Conservation (phyloP, 129 eudicot species). For the Helianthus tuberosus region DNA sequence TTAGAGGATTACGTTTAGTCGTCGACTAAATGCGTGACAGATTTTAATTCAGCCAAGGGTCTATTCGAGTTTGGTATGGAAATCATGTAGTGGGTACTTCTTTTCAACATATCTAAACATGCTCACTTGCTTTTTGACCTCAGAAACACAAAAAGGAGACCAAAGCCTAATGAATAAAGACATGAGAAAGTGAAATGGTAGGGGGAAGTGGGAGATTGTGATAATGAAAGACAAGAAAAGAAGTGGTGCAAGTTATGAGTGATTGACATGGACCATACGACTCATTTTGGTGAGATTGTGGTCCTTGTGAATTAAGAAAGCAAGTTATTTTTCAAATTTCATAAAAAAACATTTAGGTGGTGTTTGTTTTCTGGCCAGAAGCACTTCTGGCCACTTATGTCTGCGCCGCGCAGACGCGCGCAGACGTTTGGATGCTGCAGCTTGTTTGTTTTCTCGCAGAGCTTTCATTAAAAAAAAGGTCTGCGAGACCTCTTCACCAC, state of each 20-base stretch:
- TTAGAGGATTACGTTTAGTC: background rate
- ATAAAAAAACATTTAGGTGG: background rate
- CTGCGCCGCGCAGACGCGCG: too few relatives aligned
- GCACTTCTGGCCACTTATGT: too few relatives aligned
- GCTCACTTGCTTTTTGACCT: constrained; percentile 48
- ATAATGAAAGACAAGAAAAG: constrained; percentile 46
- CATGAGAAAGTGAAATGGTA: constrained; percentile 44
- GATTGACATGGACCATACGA: constrained; percentile 29
- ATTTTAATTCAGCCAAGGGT: background rate
- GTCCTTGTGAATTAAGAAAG: constrained; percentile 24
- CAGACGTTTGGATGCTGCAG: too few relatives aligned
- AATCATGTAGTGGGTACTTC: constrained; percentile 35
- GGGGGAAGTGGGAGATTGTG: constrained; percentile 46
- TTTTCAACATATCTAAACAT: constrained; percentile 34
- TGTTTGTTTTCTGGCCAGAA: too few relatives aligned
- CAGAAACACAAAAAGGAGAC: constrained; percentile 40
- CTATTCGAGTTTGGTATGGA: constrained; percentile 44
- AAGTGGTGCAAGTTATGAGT: constrained; percentile 28
- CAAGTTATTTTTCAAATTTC: background rate
- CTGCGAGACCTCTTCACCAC: too few relatives aligned
- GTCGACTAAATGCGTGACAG: background rate
- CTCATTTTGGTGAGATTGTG: constrained; percentile 34
- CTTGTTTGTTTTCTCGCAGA: too few relatives aligned
- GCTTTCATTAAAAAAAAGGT: too few relatives aligned
- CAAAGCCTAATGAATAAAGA: constrained; percentile 41